Evolutionary conservation across 495 filamentous ascomycete genomes (phyloP).

Genomic region (Xylaria grammica): DNA sequence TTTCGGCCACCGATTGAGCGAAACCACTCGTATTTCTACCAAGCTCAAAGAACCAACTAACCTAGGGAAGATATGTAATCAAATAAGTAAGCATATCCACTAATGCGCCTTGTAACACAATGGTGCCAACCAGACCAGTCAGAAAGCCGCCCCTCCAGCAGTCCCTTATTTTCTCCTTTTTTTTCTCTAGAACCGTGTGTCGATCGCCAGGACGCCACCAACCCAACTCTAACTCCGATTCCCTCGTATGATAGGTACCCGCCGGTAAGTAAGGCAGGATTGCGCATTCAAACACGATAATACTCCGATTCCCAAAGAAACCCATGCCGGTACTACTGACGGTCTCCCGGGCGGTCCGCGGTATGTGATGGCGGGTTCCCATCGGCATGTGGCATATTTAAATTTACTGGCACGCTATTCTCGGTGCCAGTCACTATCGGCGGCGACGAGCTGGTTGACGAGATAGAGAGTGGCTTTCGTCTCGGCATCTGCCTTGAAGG

Average conservation of each 20-base stretch:
- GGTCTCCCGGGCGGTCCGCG: neutral
- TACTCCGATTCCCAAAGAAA: conserved; percentile 2
- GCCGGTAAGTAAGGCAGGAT: no score
- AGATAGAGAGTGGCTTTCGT: neutral
- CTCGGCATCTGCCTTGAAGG: neutral
- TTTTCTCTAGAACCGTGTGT: neutral
- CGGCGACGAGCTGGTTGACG: neutral
- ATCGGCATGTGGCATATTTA: neutral
- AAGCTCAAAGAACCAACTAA: neutral
- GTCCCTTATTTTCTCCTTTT: no score
- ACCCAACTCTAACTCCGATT: no score
- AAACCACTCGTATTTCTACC: neutral
- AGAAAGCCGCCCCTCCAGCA: neutral
- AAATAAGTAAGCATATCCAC: neutral
- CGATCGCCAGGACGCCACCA: no score
- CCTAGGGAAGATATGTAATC: neutral
- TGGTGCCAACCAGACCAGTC: neutral
- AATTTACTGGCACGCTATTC: neutral
- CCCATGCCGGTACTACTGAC: neutral
- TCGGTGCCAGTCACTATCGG: neutral
- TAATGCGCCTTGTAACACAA: neutral
- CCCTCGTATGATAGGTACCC: no score
- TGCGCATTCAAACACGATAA: no score
- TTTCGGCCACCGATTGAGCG: neutral
- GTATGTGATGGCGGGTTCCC: neutral